Evolutionary conservation across 1,139 yeast species (phyloP), one percentile per base, ranked within the genome.

Genomic region (Schizosaccharomyces versatilis): DNA sequence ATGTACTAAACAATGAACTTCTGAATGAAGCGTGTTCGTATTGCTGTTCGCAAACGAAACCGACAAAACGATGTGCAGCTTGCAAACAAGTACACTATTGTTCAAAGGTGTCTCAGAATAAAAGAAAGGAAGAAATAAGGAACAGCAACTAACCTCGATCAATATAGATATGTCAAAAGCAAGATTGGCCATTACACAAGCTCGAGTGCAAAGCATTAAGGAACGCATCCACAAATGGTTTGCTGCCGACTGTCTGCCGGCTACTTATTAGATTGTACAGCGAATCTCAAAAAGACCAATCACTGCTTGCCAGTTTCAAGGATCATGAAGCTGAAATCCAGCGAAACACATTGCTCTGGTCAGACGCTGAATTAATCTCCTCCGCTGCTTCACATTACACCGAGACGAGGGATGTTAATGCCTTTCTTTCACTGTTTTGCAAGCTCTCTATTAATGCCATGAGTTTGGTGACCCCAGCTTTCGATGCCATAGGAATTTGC

Each of bases 371-470:
- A 44, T 44, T 44, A 19, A 44, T 44, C 19, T 32, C 49, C 7
- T 44, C 49, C 7, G 49, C 49, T 19, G 49, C 49, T 12, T 44
- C 49, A 17, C 49, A 44, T 9, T 44, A 44, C 32, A 44, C 49
- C 38, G 14, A 44, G 7, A 19, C 8, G 10, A 19, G 32, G 19
- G 38, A 44, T 14, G 12, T 36, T 6, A 36, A 44, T 10, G n/a
- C 32, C 1, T 44, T 44, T 44, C 49, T 14, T 10, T 24, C n/a
- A 7, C 32, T 44, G 36, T 44, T 44, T 9, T 44, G 49, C n/a
- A 44, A 32, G 49, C 36, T 44, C 10, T 10, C 49, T 44, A 32
- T 44, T 32, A 44, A 44, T 44, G 19, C 49, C n/a, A 44, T 44
- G 49, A 44, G 32, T 44, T 36, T 44, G 9, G 49, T 44, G 3